Evolutionary conservation across 169 alveolate species (phyloP).

Genomic region (Perkinsus marinus): DNA sequence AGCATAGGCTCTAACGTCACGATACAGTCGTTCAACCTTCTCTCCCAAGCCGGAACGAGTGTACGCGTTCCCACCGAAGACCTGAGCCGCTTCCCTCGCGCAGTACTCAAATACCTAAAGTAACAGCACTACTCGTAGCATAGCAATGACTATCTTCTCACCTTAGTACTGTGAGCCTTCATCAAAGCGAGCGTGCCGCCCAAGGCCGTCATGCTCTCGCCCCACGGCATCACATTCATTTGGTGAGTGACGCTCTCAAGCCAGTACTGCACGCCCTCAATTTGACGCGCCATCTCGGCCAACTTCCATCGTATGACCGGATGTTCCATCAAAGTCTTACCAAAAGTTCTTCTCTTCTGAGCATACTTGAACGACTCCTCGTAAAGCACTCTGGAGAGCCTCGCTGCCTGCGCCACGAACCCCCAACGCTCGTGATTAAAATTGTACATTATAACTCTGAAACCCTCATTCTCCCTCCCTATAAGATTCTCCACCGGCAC

Average conservation of each 20-base stretch:
- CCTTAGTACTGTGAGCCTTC: constrained; percentile 9
- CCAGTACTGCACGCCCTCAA: background rate
- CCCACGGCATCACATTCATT: constrained; percentile 1
- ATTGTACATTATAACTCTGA: constrained; percentile 13
- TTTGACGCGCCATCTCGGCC: constrained; percentile 5
- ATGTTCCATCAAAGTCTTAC: constrained; percentile 11
- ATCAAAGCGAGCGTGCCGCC: constrained; percentile 8
- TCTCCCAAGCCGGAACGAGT: constrained; percentile 20
- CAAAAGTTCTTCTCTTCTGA: constrained; percentile 13
- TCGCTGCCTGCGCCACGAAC: background rate
- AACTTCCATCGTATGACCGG: constrained; percentile 13
- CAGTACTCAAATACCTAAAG: constrained; percentile 20
- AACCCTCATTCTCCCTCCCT: constrained; percentile 12
- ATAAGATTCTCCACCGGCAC: constrained; percentile 13
- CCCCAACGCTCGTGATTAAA: constrained; percentile 24
- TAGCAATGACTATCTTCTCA: background rate
- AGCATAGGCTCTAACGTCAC: background rate
- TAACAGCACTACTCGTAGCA: background rate
- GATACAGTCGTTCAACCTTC: constrained; percentile 10
- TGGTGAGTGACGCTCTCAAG: constrained; percentile 8
- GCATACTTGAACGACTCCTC: constrained; percentile 12
- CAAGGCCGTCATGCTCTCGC: background rate
- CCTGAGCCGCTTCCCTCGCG: constrained; percentile 17
- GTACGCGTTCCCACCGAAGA: constrained; percentile 22
- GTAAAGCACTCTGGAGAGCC: background rate